phyloP scores from a whole-genome alignment of 108 stramenopile species.

The Fragilaria radians region DNA sequence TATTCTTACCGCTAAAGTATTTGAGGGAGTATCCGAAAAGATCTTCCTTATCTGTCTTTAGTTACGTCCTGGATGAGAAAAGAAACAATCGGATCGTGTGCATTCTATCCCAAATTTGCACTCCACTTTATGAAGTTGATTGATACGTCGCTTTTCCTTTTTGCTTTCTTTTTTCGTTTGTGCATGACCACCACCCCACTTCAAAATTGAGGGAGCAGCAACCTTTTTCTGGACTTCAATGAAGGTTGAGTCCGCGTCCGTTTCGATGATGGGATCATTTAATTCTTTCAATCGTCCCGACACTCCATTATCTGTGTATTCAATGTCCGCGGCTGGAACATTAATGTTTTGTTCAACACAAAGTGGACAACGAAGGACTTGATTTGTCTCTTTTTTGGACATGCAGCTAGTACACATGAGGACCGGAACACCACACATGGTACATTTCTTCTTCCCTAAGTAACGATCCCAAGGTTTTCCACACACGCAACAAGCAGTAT shows the following conservation, averaged over 20 bases:
- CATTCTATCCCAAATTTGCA: constrained; percentile 80
- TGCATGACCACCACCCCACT: constrained; percentile 92
- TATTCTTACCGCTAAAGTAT: too few species aligned
- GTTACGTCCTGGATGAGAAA: constrained; percentile 72
- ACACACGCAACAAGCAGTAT: constrained; percentile 35
- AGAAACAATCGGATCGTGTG: constrained; percentile 74
- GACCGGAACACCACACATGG: constrained; percentile 85
- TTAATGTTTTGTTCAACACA: constrained; percentile 78
- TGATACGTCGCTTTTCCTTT: constrained; percentile 24
- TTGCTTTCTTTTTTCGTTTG: constrained; percentile 58
- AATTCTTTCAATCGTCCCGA: constrained; percentile 21
- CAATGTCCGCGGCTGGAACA: constrained; percentile 70
- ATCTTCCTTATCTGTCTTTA: too few species aligned
- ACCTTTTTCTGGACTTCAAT: constrained; percentile 5
- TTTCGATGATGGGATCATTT: too few species aligned
- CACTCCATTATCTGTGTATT: constrained; percentile 82
- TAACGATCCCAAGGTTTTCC: constrained; percentile 82
- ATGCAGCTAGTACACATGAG: constrained; percentile 80
- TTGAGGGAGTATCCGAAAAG: too few species aligned
- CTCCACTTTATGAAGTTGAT: constrained; percentile 7
- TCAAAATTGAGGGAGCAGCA: constrained; percentile 77
- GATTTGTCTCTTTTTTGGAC: constrained; percentile 30
- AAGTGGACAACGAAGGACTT: constrained; percentile 69
- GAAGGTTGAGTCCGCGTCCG: too few species aligned
- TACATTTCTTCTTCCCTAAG: constrained; percentile 86